phyloP scores from a whole-genome alignment of 2,329 filamentous ascomycete species.

The Nemania bipapillata region DNA sequence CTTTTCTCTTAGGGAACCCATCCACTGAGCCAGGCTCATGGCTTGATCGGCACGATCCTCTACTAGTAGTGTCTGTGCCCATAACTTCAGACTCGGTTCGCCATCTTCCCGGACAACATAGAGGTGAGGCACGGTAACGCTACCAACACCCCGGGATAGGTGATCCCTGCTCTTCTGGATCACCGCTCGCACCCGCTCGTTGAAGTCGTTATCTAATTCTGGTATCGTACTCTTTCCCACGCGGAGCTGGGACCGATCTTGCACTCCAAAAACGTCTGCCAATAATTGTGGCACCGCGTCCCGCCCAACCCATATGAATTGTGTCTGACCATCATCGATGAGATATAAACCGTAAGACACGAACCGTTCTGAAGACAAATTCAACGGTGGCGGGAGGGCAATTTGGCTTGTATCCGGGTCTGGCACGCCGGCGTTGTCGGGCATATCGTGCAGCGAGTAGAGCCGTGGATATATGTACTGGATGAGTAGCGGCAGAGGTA shows the following conservation, averaged over 20 bases:
- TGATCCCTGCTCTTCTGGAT: constrained; percentile 93
- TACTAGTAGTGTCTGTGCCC: constrained; percentile 94
- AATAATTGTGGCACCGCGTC: constrained; percentile 92
- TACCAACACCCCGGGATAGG: constrained; percentile 85
- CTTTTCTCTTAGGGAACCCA: constrained; percentile 93
- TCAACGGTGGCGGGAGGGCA: constrained; percentile 82
- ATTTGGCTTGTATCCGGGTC: constrained; percentile 90
- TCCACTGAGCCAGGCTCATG: constrained; percentile 91
- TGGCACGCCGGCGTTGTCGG: constrained; percentile 86
- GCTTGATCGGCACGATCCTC: constrained; percentile 96
- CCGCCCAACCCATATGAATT: constrained; percentile 95
- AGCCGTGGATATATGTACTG: constrained; percentile 90
- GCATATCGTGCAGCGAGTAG: constrained; percentile 95
- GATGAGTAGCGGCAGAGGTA: constrained; percentile 87
- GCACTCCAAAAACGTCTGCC: constrained; percentile 87
- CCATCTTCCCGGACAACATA: constrained; percentile 96
- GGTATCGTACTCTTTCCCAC: constrained; percentile 91
- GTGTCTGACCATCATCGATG: constrained; percentile 95
- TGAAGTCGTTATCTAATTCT: constrained; percentile 94
- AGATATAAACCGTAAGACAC: constrained; percentile 92
- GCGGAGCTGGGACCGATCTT: constrained; percentile 83
- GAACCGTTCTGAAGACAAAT: constrained; percentile 87
- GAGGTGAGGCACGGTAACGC: constrained; percentile 89
- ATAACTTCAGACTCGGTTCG: constrained; percentile 92
- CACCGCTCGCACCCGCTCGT: constrained; percentile 89